Base-by-base conservation (phyloP, 805 yeast genomes). In the Nakazawaea wyomingensis region DNA sequence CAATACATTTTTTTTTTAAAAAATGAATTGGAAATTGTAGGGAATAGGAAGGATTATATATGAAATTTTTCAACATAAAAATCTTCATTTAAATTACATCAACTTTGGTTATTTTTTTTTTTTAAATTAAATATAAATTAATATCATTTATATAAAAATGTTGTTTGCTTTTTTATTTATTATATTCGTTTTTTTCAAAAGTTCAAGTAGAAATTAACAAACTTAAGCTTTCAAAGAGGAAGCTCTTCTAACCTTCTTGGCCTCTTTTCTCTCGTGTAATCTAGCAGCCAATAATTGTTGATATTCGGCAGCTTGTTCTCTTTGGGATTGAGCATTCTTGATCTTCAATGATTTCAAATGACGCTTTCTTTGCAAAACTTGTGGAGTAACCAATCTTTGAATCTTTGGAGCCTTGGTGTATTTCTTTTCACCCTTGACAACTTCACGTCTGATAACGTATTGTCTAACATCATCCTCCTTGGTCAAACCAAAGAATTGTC, bases 271-370 rank as follows among this genome's bases (percentile, higher is more conserved):
- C 78, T 91, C 97, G 74, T 88, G 85, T 72, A 91, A 85, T 76
- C 98, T 91, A 80, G 88, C 78, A 69, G 99, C 98, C 72, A 93
- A 81, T 69, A 93, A 80, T 78, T 90, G 96, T 69, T 97, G 95
- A 84, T 93, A 93, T 77, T 93, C 99, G 69, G 98, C 96, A 74
- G 99, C 99, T 77, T 96, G 96, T 74, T 93, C 98, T 88, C 96
- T 89, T 78, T 89, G 96, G 67, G 87, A 89, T 81, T 88, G 96
- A 71, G 98, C 97, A 74, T 87, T 86, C 79, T 82, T 86, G 71
- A 86, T 77, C 85, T 93, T 93, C 76, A 82, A 76, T 64, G 96
- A 82, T 72, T 79, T 85, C 71, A 86, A 83, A 69, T 87, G 90
- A 78, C 97, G 86, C 95, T 93, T 93, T 84, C 96, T 91, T 81